These are phyloP conservation scores for Chlorella vulgaris DNA, from an alignment of 139 green algal species.

Conservation along the genomic window DNA sequence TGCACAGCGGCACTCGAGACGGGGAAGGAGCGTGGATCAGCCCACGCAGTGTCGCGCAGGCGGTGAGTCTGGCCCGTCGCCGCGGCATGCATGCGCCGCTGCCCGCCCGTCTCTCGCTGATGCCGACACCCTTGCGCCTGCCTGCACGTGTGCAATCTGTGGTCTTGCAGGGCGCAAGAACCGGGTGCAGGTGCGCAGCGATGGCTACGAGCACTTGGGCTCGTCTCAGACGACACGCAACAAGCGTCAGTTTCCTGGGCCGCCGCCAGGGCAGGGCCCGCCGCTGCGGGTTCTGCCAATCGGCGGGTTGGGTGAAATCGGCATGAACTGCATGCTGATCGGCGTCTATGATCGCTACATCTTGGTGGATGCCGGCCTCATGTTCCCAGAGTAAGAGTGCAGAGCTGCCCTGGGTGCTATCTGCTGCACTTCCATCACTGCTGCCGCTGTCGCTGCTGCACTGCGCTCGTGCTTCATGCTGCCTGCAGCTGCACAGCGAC, in stretches of 20 bases:
- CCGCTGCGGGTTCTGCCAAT: constrained; percentile 96
- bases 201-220: constrained; percentile 82
- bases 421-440: background rate
- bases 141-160: background rate
- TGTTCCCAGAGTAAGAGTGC: constrained; percentile 95
- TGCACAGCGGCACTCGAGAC: background rate
- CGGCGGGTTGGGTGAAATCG: constrained; percentile 97
- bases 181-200: constrained; percentile 20
- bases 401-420: background rate
- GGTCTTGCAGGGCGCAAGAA: constrained; percentile 21
- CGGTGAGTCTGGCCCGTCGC: background rate
- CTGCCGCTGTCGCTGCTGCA: background rate
- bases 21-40: background rate
- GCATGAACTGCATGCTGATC: constrained; percentile 99
- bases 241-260: constrained; percentile 61
- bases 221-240: constrained; percentile 51
- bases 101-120: background rate
- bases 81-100: constrained; percentile 6
- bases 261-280: constrained; percentile 68
- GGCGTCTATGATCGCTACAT: constrained; percentile 96
- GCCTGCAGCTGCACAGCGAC: background rate
- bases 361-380: constrained; percentile 97
- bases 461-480: background rate
- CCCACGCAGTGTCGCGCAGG: constrained; percentile 12
- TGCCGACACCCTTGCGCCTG: background rate